Evolutionary conservation across 2,329 filamentous ascomycete genomes (phyloP), one percentile per base, ranked within the genome.

Genomic region (Plenodomus biglobosus): DNA sequence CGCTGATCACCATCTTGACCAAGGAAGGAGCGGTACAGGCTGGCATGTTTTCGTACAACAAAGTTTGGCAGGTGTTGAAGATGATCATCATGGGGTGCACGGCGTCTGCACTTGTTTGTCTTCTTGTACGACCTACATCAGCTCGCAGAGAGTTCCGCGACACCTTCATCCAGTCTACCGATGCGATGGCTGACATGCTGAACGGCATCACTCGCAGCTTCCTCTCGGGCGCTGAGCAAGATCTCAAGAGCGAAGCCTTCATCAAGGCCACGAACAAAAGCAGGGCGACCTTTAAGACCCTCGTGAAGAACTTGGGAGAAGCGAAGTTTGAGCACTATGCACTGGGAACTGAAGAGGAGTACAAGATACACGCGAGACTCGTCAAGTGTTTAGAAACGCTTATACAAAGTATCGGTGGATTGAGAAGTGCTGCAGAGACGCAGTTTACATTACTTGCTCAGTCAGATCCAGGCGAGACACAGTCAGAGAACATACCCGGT

Each of bases 301-400:
- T 96, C 68, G 84, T 87, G 42, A 89, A 87, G 66, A 86, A 89
- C 51, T 77, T 96, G 11, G 83, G 84, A 54, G 92, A 97, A 70
- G 88, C 92, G 13, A 95, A 92, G 67, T 86, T 90, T 49, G 92
- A 97, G 70, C 89, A 96, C 65, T 96, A 89, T 64, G 76, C 92
- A 2, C 71, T 90, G 3, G 92, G 92, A 1, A 85, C 83, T 2
- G 92, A 96, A 68, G 81, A 80, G 46, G 81, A 92, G 53, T 95
- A 95, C 68, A 79, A 81, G 32, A 80, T 95, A 2, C 89, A 96
- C 63, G 86, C 86, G 56, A 85, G 82, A 19, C 80, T 97, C 3
- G 87, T 92, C 38, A 87, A 90, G 64, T 92, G 89, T 57, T 83
- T 97, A 62, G 90, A 95, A 68, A 85, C 84, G 39, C 79, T 97